Evolutionary conservation across 345 rosid genomes (phyloP), one percentile per base, ranked within the genome.

Genomic region (Salix arbutifolia): DNA sequence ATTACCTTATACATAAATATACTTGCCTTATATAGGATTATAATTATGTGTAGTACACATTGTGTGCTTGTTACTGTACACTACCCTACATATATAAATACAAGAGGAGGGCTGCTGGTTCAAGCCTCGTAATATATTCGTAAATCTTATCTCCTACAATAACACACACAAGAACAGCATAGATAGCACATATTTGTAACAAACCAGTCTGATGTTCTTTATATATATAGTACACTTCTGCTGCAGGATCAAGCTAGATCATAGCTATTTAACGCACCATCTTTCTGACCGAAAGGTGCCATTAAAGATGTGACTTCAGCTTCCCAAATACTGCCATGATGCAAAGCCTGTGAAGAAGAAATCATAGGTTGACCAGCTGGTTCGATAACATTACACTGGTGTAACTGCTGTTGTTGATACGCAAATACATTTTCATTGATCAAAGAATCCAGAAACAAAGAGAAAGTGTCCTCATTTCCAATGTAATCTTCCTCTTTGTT

Each of bases 361-460:
- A 53, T 52, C 23, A 73, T 16, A 23, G 30, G 58, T 21, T 50
- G 71, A 28, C n/a, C n/a, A 48, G 61, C 48, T 13, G 71, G 42
- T 23, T 17, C 72, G 12, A 33, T 3, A 58, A 61, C 2, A 65
- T 35, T 40, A 23, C 37, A n/a, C 13, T 67, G 67, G 2, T 70
- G 65, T 19, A n/a, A 48, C 8, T 52, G 74, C 4, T 71, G 74
- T 1, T 68, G 80, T 25, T 77, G 89, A 67, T 17, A 67, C 25
- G 53, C 64, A 44, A 88, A 84, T 35, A 79, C 52, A 70, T 79
- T 83, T 14, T 90, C 98, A 25, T 88, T 84, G 76, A 89, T 81
- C 60, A 93, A 79, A 17, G 91, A 87, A 78, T 89, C 90, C 9
- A 93, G 87, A 84, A 91, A 88, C 2, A 89, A 85, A 9, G 98